Evolutionary conservation across 2,329 filamentous ascomycete genomes (phyloP).

Genomic region (Arthrobotrys megalospora): DNA sequence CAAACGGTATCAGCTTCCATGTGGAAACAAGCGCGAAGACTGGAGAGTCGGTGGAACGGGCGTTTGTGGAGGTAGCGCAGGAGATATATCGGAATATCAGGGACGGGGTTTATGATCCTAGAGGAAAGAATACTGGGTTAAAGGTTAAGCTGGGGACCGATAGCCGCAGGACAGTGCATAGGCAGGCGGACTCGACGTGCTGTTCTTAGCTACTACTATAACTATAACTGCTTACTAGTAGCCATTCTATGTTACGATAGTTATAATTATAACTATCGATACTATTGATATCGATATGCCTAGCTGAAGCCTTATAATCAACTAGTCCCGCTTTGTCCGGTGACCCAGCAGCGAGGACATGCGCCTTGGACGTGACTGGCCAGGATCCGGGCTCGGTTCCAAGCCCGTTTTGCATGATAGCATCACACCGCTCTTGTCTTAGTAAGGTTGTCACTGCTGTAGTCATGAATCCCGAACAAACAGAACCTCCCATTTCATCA

Average conservation of each 20-base stretch:
- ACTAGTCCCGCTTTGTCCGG: conserved; percentile 30
- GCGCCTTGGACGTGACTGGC: conserved; percentile 27
- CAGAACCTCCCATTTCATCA: conserved; percentile 18
- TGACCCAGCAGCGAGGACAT: conserved; percentile 30
- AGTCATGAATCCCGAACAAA: conserved; percentile 27
- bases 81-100: conserved; percentile 98
- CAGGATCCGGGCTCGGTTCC: conserved; percentile 32
- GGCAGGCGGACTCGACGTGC: conserved; percentile 36
- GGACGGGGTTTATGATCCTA: conserved; percentile 92
- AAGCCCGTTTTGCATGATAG: conserved; percentile 34
- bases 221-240: background rate
- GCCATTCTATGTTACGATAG: background rate
- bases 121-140: conserved; percentile 91
- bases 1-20: conserved; percentile 90
- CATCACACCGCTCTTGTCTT: conserved; percentile 32
- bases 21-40: conserved; percentile 97
- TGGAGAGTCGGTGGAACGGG: conserved; percentile 91
- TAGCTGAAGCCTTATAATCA: conserved; percentile 14
- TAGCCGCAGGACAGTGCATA: conserved; percentile 38
- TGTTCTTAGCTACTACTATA: conserved; percentile 22
- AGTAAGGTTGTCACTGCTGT: conserved; percentile 13
- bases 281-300: background rate
- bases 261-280: conserved; percentile 1
- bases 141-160: conserved; percentile 70
- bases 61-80: conserved; percentile 93